Base-by-base conservation (phyloP, 345 rosid species). In the Syzygium grande region DNA sequence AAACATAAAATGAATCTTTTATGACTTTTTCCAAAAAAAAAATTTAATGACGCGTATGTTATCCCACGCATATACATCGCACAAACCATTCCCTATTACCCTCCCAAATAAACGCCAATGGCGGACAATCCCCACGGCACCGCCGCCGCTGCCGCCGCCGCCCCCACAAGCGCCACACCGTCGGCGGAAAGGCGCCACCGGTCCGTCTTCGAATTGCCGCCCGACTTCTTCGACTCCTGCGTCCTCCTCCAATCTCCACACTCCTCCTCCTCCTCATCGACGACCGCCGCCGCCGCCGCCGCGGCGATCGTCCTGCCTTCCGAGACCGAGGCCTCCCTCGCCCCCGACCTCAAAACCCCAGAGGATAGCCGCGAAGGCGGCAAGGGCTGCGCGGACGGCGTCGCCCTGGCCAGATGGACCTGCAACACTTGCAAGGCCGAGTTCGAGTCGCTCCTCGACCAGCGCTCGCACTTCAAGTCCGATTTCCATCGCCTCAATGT, bases 401-500 rank as follows among this genome's bases (percentile, higher is more conserved):
- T 85, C 34, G 86, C 84, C 86, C 79, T 93, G 59, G 90, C 91
- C 65, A 91, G 99, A 89, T 98, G 96, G 98, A 98, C 99, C 41
- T 98, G 99, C 92, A 94, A 95, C 87, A 94, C 94, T 85, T 98
- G 99, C 92, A 91, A 91, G 92, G 93, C 91, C 49, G 99, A 94
- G 90, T 96, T 98, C 91, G 93, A 93, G 30, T 96, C 97, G 84
- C 99, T 95, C 78, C 94, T 87, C 85, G 97, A 96, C 84, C 99
- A 97, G 90, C 99, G 99, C 87, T 91, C 92, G 29, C 99, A 97
- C 88, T 97, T 97, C 94, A 96, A 96, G 86, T 95, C 98, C 8
- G 99, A 97, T 88, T 51, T 96, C 88, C 99, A 97, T 91, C 98
- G 98, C 79, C 92, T 97, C 63, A 97, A 96, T 88, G 99, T 96